Evolutionary conservation across 345 rosid species (phyloP).

Genomic region (Trapa incisa): DNA sequence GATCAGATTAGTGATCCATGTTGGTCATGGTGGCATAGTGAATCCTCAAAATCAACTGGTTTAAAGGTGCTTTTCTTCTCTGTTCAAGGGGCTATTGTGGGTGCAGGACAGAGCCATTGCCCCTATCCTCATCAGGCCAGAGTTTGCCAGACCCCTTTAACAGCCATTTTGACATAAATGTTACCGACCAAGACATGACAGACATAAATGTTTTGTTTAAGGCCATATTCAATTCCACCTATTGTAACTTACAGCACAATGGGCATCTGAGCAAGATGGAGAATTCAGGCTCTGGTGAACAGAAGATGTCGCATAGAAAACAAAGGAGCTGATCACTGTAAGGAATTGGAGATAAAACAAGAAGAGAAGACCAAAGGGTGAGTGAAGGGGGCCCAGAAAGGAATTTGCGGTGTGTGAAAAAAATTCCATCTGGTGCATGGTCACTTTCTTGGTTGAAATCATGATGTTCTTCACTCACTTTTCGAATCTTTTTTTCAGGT

Average conservation of each 20-base stretch:
- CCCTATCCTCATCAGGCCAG: no score
- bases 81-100: not conserved
- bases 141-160: not conserved
- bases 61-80: not conserved
- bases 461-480: not conserved
- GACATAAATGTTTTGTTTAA: not conserved
- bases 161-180: slow-evolving; percentile 1
- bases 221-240: not conserved
- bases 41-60: not conserved
- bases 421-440: not conserved
- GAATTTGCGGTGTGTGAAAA: not conserved
- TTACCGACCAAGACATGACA: not conserved
- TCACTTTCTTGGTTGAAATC: not conserved
- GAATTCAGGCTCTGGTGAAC: no score
- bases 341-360: no score
- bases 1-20: no score
- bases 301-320: no score
- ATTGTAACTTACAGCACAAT: not conserved
- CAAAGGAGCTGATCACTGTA: no score
- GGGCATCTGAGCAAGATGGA: no score
- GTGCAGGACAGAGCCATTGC: not conserved
- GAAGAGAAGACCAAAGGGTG: no score
- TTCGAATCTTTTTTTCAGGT: not conserved
- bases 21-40: not conserved
- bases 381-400: not conserved